A percentile compares a stretch with the other conserved stretches of the same genome.
phyloP scores from a whole-genome alignment of 1,284 basidiomycete genomes.

The Amylostereum areolatum region DNA sequence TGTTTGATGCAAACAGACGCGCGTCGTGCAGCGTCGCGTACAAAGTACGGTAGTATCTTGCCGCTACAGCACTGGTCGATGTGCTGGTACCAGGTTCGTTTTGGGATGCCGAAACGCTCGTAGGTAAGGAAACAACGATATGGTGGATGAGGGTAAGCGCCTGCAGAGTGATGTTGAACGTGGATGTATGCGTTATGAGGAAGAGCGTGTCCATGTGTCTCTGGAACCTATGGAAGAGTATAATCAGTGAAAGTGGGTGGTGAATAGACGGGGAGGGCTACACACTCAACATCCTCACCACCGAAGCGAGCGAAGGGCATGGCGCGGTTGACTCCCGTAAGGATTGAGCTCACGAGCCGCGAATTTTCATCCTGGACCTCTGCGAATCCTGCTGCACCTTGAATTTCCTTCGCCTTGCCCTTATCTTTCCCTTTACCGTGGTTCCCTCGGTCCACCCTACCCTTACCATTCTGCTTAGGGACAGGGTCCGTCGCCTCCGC shows the following conservation, averaged over 20 bases:
- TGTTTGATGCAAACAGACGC: conserved; percentile 79
- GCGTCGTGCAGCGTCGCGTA: conserved; percentile 87
- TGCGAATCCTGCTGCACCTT: conserved; percentile 56
- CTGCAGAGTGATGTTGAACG: conserved; percentile 96
- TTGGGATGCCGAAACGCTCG: conserved; percentile 21
- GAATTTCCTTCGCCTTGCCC: conserved; percentile 35
- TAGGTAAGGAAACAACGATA: conserved; percentile 51
- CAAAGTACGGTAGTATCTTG: conserved; percentile 89
- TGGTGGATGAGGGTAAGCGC: conserved; percentile 91
- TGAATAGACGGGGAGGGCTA: conserved; percentile 5
- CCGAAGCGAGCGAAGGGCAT: conserved; percentile 85
- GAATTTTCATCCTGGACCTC: conserved; percentile 81
- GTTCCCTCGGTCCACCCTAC: conserved; percentile 26
- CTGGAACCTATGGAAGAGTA: conserved; percentile 52
- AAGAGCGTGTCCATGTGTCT: conserved; percentile 93
- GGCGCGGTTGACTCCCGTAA: conserved; percentile 95
- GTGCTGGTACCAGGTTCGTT: conserved; percentile 25
- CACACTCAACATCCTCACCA: conserved; percentile 47
- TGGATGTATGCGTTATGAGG: conserved; percentile 89
- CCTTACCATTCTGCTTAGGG: conserved; percentile 21
- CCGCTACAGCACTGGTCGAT: conserved; percentile 41
- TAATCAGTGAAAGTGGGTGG: conserved; percentile 4
- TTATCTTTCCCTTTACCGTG: conserved; percentile 13
- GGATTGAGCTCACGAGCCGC: conserved; percentile 83
- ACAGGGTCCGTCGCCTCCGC: conserved; percentile 29